Conservation (phyloP, 768 basidiomycete genomes). For the Pisolithus microcarpus region DNA sequence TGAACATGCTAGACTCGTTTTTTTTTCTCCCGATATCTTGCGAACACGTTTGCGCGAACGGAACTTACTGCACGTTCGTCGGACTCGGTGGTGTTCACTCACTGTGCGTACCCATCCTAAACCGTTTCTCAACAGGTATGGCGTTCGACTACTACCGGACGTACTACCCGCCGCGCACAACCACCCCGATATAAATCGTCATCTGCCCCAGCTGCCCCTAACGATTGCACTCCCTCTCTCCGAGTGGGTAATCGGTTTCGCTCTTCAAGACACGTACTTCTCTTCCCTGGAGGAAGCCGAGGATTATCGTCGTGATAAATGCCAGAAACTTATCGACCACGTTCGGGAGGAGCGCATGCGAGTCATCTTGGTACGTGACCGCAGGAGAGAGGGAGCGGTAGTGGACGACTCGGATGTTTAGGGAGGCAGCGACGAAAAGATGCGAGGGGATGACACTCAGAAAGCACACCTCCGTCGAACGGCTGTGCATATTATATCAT, state of each 20-base stretch:
- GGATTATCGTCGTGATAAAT: slow-evolving; percentile 62
- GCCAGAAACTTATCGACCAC: slow-evolving; percentile 52
- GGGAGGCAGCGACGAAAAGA: slow-evolving; percentile 71
- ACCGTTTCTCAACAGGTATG: slow-evolving; percentile 54
- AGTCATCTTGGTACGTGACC: slow-evolving; percentile 33
- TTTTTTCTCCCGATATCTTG: too few relatives aligned
- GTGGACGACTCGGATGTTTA: slow-evolving; percentile 43
- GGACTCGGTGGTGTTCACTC: neutral
- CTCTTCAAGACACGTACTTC: slow-evolving; percentile 87
- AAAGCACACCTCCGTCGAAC: slow-evolving; percentile 69
- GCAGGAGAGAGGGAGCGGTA: slow-evolving; percentile 32
- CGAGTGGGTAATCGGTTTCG: slow-evolving; percentile 84
- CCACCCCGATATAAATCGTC: neutral
- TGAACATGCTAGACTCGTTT: neutral
- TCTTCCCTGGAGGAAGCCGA: slow-evolving; percentile 59
- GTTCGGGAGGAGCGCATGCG: slow-evolving; percentile 57
- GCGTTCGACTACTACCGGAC: too few relatives aligned
- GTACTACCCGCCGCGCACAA: slow-evolving; percentile 32
- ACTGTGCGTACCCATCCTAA: neutral
- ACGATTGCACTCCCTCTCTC: too few relatives aligned
- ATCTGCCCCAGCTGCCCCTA: too few relatives aligned
- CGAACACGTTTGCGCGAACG: too few relatives aligned
- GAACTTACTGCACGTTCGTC: neutral
- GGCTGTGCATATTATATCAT: slow-evolving; percentile 56
- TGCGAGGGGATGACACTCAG: slow-evolving; percentile 42